A percentile compares a stretch with the other conserved stretches of the same genome.
phyloP scores from a whole-genome alignment of 306 rosid species.

The Cucurbita moschata region DNA sequence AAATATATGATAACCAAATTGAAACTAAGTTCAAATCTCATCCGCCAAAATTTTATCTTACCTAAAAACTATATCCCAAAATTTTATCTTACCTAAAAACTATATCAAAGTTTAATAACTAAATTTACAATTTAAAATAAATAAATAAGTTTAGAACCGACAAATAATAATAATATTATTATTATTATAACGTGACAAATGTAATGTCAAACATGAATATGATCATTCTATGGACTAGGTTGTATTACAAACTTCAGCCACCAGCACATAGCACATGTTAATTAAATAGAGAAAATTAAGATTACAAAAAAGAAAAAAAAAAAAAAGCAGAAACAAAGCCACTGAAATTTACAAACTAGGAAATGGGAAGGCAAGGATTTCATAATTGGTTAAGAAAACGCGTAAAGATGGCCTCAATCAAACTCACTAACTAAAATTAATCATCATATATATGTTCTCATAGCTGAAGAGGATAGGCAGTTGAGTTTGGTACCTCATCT shows the following conservation, averaged over 20 bases:
- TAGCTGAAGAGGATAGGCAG: not conserved
- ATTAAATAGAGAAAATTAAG: not conserved
- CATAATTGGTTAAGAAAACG: not conserved
- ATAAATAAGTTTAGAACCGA: no score
- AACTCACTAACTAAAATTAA: not conserved
- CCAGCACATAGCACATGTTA: no score
- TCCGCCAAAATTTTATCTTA: no score
- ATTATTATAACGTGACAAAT: not conserved
- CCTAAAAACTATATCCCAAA: no score
- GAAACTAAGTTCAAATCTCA: no score
- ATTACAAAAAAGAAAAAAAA: not conserved
- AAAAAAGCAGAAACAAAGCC: not conserved
- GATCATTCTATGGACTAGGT: not conserved
- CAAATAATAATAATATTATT: not conserved
- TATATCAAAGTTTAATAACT: no score
- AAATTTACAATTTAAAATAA: no score
- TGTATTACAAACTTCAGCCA: not conserved
- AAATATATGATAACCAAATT: no score
- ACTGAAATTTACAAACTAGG: not conserved
- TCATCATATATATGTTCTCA: not conserved
- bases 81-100: no score
- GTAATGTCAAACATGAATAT: not conserved
- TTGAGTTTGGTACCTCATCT: constrained; percentile 28
- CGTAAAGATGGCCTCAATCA: not conserved
- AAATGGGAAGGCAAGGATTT: not conserved